Evolutionary conservation across 768 basidiomycete species (phyloP), one percentile per base, ranked within the genome.

Genomic region (Mycena vitilis): DNA sequence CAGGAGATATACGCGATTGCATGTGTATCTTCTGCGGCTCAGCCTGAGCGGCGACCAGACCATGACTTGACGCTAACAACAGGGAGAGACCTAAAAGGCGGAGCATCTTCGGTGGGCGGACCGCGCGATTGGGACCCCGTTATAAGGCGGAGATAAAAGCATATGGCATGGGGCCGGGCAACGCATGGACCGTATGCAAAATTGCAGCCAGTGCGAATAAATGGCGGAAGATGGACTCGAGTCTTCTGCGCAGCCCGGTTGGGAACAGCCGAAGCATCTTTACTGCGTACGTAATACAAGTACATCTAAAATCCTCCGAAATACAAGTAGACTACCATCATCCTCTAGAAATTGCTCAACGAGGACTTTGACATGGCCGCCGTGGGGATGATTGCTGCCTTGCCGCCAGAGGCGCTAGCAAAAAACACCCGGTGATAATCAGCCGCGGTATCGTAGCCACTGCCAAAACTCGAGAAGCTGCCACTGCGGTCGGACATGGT

Each of bases 1-100:
- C 64, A 15, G 71, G 71, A 8, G 67, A 59, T 16, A 71, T 56
- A n/a, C 71, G 71, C 2, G 67, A 69, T 22, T 65, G 71, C 10
- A 72, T 67, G 1, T 63, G 71, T 12, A 72, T 66, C 16, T 56
- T 72, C 40, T 65, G 63, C 5, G 66, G 71, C 2, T 47, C 55
- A 5, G 64, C 67, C 37, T 65, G 60, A 6, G 64, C 66, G 13
- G 51, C 49, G 34, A 56, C 67, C 36, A 61, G 47, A n/a, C 5
- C 15, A 25, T 71, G 42, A 2, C 23, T 57, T n/a, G 56, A 37
- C 36, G 57, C 37, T 23, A 56, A 36, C 15, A 69, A 48, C 63
- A 66, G 45, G 56, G 40, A 69, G 56, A 65, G 51, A 52, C 48
- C 37, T 55, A 63, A 42, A 12, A 69, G 47, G 40, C 49, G 63